phyloP scores from a whole-genome alignment of 768 basidiomycete genomes.

The Collybiopsis luxurians region DNA sequence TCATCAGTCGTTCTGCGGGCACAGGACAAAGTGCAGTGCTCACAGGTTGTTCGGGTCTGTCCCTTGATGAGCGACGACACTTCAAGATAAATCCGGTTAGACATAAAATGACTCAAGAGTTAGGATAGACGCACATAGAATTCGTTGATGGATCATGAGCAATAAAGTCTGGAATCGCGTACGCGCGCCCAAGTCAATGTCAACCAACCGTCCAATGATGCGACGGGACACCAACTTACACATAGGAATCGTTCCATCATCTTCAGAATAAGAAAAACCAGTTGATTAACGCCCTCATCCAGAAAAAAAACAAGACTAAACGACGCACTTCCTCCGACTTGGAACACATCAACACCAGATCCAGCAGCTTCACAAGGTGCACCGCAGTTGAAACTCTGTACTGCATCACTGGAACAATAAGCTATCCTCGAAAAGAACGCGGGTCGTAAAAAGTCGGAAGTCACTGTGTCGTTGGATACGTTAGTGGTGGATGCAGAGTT shows the following conservation, averaged over 20 bases:
- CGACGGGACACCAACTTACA: slow-evolving; percentile 19
- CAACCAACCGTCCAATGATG: too few relatives aligned
- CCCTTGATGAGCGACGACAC: slow-evolving; percentile 41
- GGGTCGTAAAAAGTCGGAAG: slow-evolving; percentile 20
- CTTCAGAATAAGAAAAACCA: slow-evolving; percentile 13
- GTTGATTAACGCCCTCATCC: neutral
- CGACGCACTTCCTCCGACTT: slow-evolving; percentile 32
- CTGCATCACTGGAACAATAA: slow-evolving; percentile 31
- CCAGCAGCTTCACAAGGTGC: slow-evolving; percentile 27
- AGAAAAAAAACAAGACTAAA: neutral
- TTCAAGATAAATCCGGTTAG: too few relatives aligned
- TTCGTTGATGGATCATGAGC: slow-evolving; percentile 30
- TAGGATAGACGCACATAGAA: too few relatives aligned
- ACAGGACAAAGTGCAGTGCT: too few relatives aligned
- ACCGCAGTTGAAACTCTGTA: slow-evolving; percentile 34
- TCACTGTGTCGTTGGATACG: slow-evolving; percentile 9
- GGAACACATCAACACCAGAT: slow-evolving; percentile 21
- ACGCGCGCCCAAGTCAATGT: neutral
- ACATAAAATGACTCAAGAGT: too few relatives aligned
- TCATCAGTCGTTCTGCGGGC: too few relatives aligned
- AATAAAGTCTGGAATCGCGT: slow-evolving; percentile 26
- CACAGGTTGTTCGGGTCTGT: slow-evolving; percentile 32
- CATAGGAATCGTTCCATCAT: slow-evolving; percentile 25
- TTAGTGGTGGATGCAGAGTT: slow-evolving; percentile 5
- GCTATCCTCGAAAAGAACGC: slow-evolving; percentile 34